These are phyloP conservation scores for Skeletonema grethae DNA, from an alignment of 108 stramenopile genomes.

Conservation along the genomic window DNA sequence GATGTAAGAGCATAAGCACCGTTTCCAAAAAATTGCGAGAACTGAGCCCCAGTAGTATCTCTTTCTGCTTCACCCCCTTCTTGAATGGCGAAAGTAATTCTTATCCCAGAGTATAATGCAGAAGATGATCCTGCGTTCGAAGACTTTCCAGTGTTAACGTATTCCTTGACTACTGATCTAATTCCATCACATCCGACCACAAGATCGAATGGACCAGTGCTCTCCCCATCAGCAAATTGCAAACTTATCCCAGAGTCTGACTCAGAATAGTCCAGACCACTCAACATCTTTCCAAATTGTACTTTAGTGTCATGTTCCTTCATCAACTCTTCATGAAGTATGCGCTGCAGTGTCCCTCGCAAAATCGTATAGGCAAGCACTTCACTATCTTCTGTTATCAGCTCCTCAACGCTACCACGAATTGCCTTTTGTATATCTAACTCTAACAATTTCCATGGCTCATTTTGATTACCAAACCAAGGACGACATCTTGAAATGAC, in stretches of 20 bases:
- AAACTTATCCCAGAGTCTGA: constrained; percentile 42
- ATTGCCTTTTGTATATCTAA: constrained; percentile 56
- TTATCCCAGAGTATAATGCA: constrained; percentile 79
- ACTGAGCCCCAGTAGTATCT: constrained; percentile 12
- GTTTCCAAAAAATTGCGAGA: constrained; percentile 72
- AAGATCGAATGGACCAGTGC: constrained; percentile 71
- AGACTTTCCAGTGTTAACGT: constrained; percentile 48
- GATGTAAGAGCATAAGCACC: constrained; percentile 73
- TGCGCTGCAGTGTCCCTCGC: constrained; percentile 71
- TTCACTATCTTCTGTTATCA: constrained; percentile 35
- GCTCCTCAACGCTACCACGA: constrained; percentile 1
- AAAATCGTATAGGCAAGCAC: constrained; percentile 68
- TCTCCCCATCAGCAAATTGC: constrained; percentile 64
- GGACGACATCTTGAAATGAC: constrained; percentile 58
- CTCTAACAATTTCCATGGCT: constrained; percentile 54
- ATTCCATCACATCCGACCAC: constrained; percentile 88
- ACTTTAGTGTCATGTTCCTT: constrained; percentile 30
- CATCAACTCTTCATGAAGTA: constrained; percentile 55
- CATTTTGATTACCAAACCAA: constrained; percentile 39
- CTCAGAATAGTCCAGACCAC: constrained; percentile 35
- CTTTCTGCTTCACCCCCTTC: constrained; percentile 38
- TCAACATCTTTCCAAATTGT: constrained; percentile 56
- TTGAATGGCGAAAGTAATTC: constrained; percentile 75
- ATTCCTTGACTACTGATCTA: constrained; percentile 68
- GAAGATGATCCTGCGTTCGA: constrained; percentile 20